Percentiles rank a stretch among this genome's conserved stretches.
phyloP scores from a whole-genome alignment of 2,329 filamentous ascomycete species.

The Fusarium circinatum region DNA sequence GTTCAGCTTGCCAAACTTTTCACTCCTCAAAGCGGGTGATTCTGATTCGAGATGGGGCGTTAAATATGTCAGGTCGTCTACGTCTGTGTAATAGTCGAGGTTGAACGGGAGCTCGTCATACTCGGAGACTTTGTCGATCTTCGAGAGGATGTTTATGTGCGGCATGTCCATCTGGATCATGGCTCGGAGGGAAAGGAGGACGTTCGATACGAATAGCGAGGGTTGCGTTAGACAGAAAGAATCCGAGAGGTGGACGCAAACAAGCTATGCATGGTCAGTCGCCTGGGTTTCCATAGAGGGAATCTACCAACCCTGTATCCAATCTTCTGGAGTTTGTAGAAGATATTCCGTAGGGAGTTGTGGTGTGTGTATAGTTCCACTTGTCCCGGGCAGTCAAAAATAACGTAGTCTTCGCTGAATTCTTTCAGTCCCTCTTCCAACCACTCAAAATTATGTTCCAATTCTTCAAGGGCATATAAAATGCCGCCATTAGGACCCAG shows the following conservation, averaged over 20 bases:
- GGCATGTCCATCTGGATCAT: constrained; percentile 99
- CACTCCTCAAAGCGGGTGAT: constrained; percentile 72
- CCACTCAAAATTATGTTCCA: constrained; percentile 96
- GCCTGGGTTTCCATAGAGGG: too few species aligned
- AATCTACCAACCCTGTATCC: constrained; percentile 80
- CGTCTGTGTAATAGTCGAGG: constrained; percentile 96
- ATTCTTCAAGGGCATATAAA: constrained; percentile 91
- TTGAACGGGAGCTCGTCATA: constrained; percentile 93
- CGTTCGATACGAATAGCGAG: constrained; percentile 92
- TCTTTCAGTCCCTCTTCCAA: constrained; percentile 82
- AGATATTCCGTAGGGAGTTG: constrained; percentile 88
- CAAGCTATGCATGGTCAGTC: constrained; percentile 69
- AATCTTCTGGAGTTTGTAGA: constrained; percentile 88
- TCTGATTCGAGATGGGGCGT: constrained; percentile 84
- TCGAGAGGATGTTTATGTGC: constrained; percentile 94
- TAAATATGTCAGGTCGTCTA: constrained; percentile 89
- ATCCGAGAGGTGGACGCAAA: constrained; percentile 92
- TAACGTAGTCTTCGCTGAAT: constrained; percentile 87
- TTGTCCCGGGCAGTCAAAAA: constrained; percentile 97
- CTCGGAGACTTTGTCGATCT: constrained; percentile 91
- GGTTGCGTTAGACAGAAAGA: constrained; percentile 93
- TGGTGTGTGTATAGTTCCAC: constrained; percentile 98
- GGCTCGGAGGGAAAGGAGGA: constrained; percentile 90
- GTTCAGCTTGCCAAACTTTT: constrained; percentile 87
- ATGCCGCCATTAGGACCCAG: constrained; percentile 93